Base-by-base conservation (phyloP, 2,329 filamentous ascomycete genomes). In the Ophiostoma ulmi region DNA sequence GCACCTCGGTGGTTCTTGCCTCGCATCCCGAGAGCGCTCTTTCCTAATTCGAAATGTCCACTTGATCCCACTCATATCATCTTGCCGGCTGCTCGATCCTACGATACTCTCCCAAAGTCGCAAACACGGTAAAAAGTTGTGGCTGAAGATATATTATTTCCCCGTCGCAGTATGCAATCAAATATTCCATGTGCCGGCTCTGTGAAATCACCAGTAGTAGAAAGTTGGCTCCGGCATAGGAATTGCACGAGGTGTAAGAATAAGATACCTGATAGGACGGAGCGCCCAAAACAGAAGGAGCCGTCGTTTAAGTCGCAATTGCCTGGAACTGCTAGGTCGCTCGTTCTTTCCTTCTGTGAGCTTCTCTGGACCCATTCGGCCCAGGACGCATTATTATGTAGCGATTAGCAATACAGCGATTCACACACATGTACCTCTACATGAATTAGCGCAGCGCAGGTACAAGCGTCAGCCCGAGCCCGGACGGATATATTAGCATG, bases 1-100 rank as follows among this genome's bases (percentile, higher is more conserved):
- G 65, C 65, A 67, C 38, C 65, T 67, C 39, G 65, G 65, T 67
- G 65, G 65, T 31, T 67, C 65, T 41, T 35, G 65, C 39, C 38
- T 67, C 31, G 63, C 38, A 13, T 36, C 65, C 65, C 65, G 65
- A 67, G n/a, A 48, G 39, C 39, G 65, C 65, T 48, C 38, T 38
- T 63, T 64, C 58, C 58, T 38, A 6, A n/a, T 64, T 36, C 31
- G 44, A 6, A 26, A 26, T 58, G 13, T 58, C 63, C 63, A 65
- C 63, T 22, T 65, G 63, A 20, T 20, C 14, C 48, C 48, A 10
- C 44, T 39, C 41, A 20, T 44, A 17, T 20, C 20, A 13, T 17
- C 13, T 20, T 36, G 3, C 7, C 61, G 35, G 61, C 61, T 48
- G 22, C 52, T 26, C 10, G 22, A 58, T 58, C 22, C 11, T 26